Percentiles rank a stretch among this genome's conserved stretches.
phyloP scores from a whole-genome alignment of 1,139 yeast genomes.

The Saccharomyces hybrid region DNA sequence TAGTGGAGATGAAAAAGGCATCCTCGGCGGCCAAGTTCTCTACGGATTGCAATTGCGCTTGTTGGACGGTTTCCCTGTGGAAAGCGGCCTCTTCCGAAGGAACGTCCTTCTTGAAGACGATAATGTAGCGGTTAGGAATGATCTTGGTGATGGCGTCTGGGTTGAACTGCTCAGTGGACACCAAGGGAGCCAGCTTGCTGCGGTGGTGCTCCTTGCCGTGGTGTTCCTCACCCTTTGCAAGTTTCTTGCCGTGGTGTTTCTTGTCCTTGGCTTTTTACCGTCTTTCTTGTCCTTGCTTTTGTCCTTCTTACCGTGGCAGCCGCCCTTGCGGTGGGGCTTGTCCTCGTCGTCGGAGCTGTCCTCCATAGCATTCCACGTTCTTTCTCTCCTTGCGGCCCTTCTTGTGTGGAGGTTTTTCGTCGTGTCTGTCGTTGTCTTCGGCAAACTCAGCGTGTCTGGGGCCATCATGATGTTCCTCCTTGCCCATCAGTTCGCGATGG shows the following conservation, averaged over 20 bases:
- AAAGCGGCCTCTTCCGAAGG: conserved; percentile 43
- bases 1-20: conserved; percentile 18
- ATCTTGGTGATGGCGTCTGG: conserved; percentile 12
- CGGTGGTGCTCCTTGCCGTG: neutral
- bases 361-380: neutral
- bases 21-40: conserved; percentile 18
- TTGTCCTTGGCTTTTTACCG: neutral
- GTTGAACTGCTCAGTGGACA: neutral
- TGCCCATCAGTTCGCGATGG: neutral
- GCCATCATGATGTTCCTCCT: neutral
- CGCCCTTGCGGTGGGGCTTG: neutral
- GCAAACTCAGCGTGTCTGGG: neutral
- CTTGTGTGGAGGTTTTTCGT: neutral
- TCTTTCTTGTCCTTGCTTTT: neutral
- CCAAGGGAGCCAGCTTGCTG: neutral
- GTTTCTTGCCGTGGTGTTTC: neutral
- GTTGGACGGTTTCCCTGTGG: conserved; percentile 42
- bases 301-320: conserved; percentile 1
- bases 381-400: neutral
- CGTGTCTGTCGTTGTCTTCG: neutral
- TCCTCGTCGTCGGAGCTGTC: neutral
- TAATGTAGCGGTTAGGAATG: conserved; percentile 70
- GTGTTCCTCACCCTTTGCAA: neutral
- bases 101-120: conserved; percentile 61
- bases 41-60: conserved; percentile 25